A percentile compares a stretch with the other conserved stretches of the same genome.
Evolutionary conservation across 2,329 filamentous ascomycete genomes (phyloP).

Genomic region (Talaromyces piceae): DNA sequence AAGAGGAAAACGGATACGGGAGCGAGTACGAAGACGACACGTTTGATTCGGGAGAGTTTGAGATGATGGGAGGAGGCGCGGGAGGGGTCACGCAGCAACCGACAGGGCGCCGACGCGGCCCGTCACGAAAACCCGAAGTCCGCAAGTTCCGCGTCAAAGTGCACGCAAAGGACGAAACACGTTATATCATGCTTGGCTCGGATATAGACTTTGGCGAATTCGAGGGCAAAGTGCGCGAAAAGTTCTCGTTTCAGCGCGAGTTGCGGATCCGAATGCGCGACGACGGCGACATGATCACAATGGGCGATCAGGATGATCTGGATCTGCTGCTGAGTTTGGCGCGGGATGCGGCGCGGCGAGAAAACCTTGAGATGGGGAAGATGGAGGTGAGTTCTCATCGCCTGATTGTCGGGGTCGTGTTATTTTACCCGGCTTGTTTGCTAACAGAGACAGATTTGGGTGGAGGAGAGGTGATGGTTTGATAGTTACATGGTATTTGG

Average conservation of each 20-base stretch:
- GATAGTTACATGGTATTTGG: background rate
- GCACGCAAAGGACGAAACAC: slow-evolving; percentile 73
- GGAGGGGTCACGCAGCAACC: slow-evolving; percentile 18
- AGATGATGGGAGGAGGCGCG: slow-evolving; percentile 59
- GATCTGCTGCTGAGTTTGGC: slow-evolving; percentile 74
- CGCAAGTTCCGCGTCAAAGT: slow-evolving; percentile 85
- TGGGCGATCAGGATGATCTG: slow-evolving; percentile 93
- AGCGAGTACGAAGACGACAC: slow-evolving; percentile 51
- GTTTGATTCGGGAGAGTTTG: slow-evolving; percentile 70
- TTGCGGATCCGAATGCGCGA: slow-evolving; percentile 87
- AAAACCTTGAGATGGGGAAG: slow-evolving; percentile 77
- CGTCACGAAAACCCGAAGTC: slow-evolving; percentile 51
- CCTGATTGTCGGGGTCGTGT: background rate
- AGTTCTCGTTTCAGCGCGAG: slow-evolving; percentile 62
- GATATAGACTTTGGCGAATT: slow-evolving; percentile 70
- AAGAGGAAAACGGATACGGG: slow-evolving; percentile 65
- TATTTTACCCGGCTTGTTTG: slow-evolving; percentile 1
- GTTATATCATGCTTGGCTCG: slow-evolving; percentile 79
- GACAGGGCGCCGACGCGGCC: background rate
- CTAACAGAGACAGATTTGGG: slow-evolving; percentile 14
- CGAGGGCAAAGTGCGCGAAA: slow-evolving; percentile 70
- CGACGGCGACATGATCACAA: slow-evolving; percentile 86
- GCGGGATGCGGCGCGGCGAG: slow-evolving; percentile 61
- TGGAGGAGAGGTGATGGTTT: slow-evolving; percentile 11
- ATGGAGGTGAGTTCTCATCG: slow-evolving; percentile 69